These are phyloP conservation scores for Byssochlamys sp. DNA, from an alignment of 2,329 filamentous ascomycete species.

Conservation along the genomic window DNA sequence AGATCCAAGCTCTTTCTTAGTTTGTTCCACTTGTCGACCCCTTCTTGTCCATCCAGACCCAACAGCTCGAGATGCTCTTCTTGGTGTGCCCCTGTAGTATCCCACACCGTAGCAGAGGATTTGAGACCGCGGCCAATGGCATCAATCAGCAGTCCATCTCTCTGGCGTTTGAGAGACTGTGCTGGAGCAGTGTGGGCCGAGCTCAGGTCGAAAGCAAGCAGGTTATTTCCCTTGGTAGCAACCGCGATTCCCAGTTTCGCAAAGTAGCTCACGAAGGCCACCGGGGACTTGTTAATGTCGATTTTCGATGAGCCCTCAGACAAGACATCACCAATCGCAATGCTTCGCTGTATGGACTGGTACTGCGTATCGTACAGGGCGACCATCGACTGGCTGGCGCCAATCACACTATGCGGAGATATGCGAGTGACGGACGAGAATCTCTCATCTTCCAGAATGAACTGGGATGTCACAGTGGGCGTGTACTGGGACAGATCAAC, in stretches of 20 bases:
- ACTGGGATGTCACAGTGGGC: slow-evolving; percentile 28
- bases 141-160: slow-evolving; percentile 33
- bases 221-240: slow-evolving; percentile 30
- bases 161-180: slow-evolving; percentile 28
- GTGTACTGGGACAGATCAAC: slow-evolving; percentile 36
- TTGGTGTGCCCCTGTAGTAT: slow-evolving; percentile 18
- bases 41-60: slow-evolving; percentile 22
- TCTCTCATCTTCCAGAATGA: slow-evolving; percentile 26
- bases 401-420: slow-evolving; percentile 34
- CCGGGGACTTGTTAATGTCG: slow-evolving; percentile 14
- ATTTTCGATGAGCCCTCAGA: slow-evolving; percentile 13
- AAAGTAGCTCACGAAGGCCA: slow-evolving; percentile 35
- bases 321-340: slow-evolving; percentile 23
- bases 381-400: slow-evolving; percentile 31
- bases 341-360: slow-evolving; percentile 36
- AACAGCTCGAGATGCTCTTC: slow-evolving; percentile 21
- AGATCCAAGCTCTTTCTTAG: slow-evolving; percentile 22
- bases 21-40: slow-evolving; percentile 26
- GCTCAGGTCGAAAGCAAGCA: slow-evolving; percentile 38
- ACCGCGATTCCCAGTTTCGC: slow-evolving; percentile 35
- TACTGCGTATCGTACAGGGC: slow-evolving; percentile 40
- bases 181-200: slow-evolving; percentile 19
- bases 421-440: slow-evolving; percentile 36
- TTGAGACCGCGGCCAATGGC: slow-evolving; percentile 34
- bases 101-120: slow-evolving; percentile 20